Evolutionary conservation across 768 basidiomycete species (phyloP), one percentile per base, ranked within the genome.

Genomic region (Russula sp.): DNA sequence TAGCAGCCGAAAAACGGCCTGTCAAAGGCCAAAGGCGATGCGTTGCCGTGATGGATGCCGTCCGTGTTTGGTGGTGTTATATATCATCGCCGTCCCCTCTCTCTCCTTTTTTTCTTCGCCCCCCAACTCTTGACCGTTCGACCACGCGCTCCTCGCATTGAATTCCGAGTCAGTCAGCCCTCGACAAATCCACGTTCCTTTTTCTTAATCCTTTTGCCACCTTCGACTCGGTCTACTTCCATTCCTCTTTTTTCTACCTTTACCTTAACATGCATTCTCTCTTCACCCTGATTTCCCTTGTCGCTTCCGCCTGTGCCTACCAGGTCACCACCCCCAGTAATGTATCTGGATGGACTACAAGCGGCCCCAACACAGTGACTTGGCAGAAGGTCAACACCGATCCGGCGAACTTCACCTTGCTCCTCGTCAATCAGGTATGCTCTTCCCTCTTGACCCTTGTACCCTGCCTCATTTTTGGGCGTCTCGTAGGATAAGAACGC

Each of bases 381-480:
- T 95, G 91, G 91, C 52, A 71, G 1, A 78, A 79, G 6, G 90
- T 91, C 61, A 61, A 65, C 56, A 88, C 87, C 9, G 93, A 95
- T 70, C 73, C 80, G 0, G 29, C 59, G 55, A 90, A 81, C 74
- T 92, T 93, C 72, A 81, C 87, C 14, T 78, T 80, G 51, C 75
- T 90, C 53, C 78, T 95, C 50, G 79, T 77, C 64, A 88, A 89
- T 74, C 71, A 77, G 70, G 89, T 85, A 57, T 47, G 78, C 71
- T 8, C 49, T 18, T 14, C n/a, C n/a, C n/a, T n/a, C n/a, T n/a
- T n/a, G n/a, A n/a, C n/a, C 7, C 42, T 34, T 25, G 25, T 29
- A 34, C 51, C 25, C 22, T 14, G 8, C 18, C 49, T 56, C 63
- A 47, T 49, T 36, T 18, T 52, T 9, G 34, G 16, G 16, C 2